Conservation (phyloP, 2,329 filamentous ascomycete species). For the Colletotrichum sansevieriae region DNA sequence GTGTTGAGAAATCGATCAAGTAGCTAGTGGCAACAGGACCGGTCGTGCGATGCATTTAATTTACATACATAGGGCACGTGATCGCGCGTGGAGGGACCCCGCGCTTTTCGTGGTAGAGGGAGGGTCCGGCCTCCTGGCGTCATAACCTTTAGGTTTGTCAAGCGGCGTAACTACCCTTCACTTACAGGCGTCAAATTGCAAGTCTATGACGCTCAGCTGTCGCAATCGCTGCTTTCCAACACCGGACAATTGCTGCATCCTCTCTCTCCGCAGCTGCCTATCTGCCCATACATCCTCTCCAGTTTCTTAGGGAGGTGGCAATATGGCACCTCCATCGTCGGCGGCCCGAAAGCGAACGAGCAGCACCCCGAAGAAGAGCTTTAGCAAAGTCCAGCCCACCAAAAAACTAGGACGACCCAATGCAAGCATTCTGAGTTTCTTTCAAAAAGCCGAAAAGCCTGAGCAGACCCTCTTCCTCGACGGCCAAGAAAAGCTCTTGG, state of each 20-base stretch:
- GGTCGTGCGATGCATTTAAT: not conserved
- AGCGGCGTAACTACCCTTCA: not conserved
- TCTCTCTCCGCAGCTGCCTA: too few species aligned
- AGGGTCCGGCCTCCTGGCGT: not conserved
- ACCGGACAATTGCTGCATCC: not conserved
- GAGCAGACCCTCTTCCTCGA: slow-evolving; percentile 70
- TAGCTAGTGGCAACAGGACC: not conserved
- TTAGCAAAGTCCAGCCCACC: slow-evolving; percentile 21
- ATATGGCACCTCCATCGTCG: slow-evolving; percentile 39
- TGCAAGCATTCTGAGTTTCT: slow-evolving; percentile 79
- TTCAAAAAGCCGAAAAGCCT: slow-evolving; percentile 75
- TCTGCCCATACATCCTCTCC: too few species aligned
- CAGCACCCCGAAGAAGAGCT: slow-evolving; percentile 39
- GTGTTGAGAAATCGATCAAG: too few species aligned
- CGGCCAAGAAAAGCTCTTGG: slow-evolving; percentile 30
- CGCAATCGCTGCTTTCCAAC: too few species aligned
- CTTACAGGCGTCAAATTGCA: not conserved
- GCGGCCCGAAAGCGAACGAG: slow-evolving; percentile 37
- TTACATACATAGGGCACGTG: slow-evolving; percentile 6
- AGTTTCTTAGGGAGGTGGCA: not conserved
- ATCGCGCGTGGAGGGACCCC: slow-evolving; percentile 28
- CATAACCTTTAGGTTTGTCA: not conserved
- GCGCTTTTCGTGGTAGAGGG: slow-evolving; percentile 24
- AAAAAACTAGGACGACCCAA: slow-evolving; percentile 63
- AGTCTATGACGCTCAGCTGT: too few species aligned